Evolutionary conservation across 176 grass and related monocot genomes (phyloP).

Genomic region (Thinopyrum elongatum): DNA sequence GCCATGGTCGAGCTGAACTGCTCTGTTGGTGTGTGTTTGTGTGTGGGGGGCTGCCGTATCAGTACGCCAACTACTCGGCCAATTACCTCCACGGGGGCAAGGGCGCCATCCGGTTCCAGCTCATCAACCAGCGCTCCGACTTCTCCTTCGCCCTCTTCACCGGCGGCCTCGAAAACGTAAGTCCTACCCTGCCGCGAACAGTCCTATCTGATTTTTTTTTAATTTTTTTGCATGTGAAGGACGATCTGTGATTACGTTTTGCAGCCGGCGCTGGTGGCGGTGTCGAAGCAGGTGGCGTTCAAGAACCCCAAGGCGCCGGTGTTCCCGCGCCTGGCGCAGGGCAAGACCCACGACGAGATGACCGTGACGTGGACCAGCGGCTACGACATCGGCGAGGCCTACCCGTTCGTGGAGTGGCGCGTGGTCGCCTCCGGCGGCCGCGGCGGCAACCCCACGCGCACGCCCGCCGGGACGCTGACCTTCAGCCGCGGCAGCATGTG

Average conservation of each 20-base stretch:
- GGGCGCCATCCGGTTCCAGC: slow-evolving; percentile 51
- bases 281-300: slow-evolving; percentile 62
- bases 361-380: slow-evolving; percentile 74
- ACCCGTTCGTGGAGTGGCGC: slow-evolving; percentile 95
- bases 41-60: slow-evolving; percentile 40
- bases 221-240: too few species aligned
- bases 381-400: slow-evolving; percentile 79
- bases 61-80: slow-evolving; percentile 67
- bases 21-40: background rate
- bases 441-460: background rate
- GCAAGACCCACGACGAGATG: slow-evolving; percentile 73
- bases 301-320: slow-evolving; percentile 84
- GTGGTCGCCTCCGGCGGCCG: slow-evolving; percentile 5
- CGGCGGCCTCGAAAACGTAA: slow-evolving; percentile 65
- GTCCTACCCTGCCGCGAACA: background rate
- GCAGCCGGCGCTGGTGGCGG: slow-evolving; percentile 62
- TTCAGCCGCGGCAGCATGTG: slow-evolving; percentile 78
- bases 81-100: slow-evolving; percentile 58
- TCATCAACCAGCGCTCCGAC: slow-evolving; percentile 89
- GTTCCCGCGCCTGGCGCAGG: slow-evolving; percentile 89
- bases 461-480: slow-evolving; percentile 77
- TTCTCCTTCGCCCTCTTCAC: slow-evolving; percentile 77
- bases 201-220: too few species aligned
- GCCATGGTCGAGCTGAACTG: background rate
- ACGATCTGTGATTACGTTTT: background rate